Conservation (phyloP, 495 filamentous ascomycete genomes). For the Hypoxylon rickii region DNA sequence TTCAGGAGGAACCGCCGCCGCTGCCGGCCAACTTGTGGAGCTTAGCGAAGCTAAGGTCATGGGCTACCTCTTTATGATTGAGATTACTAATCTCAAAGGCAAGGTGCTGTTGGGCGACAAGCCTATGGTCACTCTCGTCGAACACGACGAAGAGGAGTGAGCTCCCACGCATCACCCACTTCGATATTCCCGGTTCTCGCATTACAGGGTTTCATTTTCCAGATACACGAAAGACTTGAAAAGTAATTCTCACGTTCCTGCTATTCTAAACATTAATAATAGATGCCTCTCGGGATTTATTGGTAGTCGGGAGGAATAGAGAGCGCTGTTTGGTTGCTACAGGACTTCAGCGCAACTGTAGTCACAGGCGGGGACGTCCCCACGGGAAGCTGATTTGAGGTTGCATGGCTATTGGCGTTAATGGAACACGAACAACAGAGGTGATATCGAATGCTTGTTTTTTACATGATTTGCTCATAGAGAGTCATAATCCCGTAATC, state of each 20-base stretch:
- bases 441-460: conserved; percentile 26
- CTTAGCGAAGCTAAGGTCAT: conserved; percentile 82
- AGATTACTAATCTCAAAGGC: conserved; percentile 93
- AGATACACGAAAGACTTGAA: conserved; percentile 23
- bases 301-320: conserved; percentile 25
- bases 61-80: conserved; percentile 93
- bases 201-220: conserved; percentile 11
- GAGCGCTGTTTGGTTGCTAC: conserved; percentile 23
- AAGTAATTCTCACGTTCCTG: conserved; percentile 15
- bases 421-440: conserved; percentile 31
- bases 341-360: conserved; percentile 28
- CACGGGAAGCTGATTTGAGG: conserved; percentile 26
- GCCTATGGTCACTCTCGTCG: conserved; percentile 82
- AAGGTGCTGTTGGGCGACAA: conserved; percentile 80
- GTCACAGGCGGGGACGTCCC: conserved; percentile 23
- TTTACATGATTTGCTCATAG: conserved; percentile 35
- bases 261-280: conserved; percentile 30
- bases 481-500: conserved; percentile 37
- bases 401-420: conserved; percentile 37
- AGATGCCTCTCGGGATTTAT: conserved; percentile 29
- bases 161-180: conserved; percentile 1
- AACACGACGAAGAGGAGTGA: conserved; percentile 44
- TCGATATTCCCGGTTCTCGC: conserved; percentile 7
- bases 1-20: conserved; percentile 86
- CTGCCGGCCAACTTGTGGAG: conserved; percentile 82